These are phyloP conservation scores for Panicum hallii DNA, from an alignment of 202 grass and related monocot species.

Conservation along the genomic window DNA sequence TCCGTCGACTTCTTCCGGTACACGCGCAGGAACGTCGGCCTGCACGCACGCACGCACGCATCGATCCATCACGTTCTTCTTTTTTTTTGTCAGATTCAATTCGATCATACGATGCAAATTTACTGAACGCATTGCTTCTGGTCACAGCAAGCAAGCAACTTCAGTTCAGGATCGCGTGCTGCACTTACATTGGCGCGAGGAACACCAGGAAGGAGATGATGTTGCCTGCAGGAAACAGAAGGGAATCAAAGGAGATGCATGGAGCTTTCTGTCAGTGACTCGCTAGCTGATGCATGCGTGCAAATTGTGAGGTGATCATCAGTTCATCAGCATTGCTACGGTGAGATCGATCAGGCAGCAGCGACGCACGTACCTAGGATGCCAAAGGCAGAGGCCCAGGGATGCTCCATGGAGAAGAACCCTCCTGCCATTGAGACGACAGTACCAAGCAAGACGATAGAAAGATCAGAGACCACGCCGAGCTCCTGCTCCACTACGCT, in stretches of 20 bases:
- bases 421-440: constrained; percentile 52
- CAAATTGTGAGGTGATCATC: not conserved
- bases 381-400: constrained; percentile 72
- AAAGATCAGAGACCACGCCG: not conserved
- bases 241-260: not conserved
- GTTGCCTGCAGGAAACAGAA: constrained; percentile 64
- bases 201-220: constrained; percentile 90
- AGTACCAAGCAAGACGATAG: not conserved
- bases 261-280: not conserved
- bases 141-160: not conserved
- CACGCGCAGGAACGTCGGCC: constrained; percentile 74
- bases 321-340: not conserved
- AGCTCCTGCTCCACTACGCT: not conserved
- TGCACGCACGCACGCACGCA: constrained; percentile 15
- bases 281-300: not conserved
- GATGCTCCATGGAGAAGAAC: constrained; percentile 69
- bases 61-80: too few species aligned
- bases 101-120: too few species aligned
- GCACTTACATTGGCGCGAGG: constrained; percentile 70
- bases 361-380: constrained; percentile 55
- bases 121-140: not conserved
- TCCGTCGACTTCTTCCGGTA: constrained; percentile 77
- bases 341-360: not conserved
- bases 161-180: not conserved
- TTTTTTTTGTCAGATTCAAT: too few species aligned